Evolutionary conservation across 2,329 filamentous ascomycete genomes (phyloP), one percentile per base, ranked within the genome.

Genomic region (Alternaria sp.): DNA sequence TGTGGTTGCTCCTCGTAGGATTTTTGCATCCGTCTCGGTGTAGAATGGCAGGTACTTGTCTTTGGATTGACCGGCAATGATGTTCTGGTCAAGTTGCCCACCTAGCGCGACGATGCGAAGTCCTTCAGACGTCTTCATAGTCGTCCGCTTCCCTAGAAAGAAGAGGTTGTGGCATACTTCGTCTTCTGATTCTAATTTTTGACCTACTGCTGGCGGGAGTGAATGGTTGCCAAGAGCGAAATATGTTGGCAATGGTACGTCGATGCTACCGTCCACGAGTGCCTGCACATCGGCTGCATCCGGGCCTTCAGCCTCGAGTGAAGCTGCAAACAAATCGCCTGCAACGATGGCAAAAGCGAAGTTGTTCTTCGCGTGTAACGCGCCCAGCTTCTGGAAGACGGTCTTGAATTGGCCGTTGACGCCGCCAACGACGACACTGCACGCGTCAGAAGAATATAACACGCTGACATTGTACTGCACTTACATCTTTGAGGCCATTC

Each of bases 141-240:
- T 89, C 63, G 92, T 92, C 71, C 93, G 90, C 79, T 95, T 96
- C 18, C 75, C 94, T 1, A 99, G 86, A 72, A 91, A 97, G 79
- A 92, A 92, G 11, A 99, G 86, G 75, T 99, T 98, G n/a, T 90
- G 86, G 76, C 93, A 97, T 18, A 99, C 85, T 71, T 90, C 88
- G 64, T 85, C 83, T 64, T 91, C 87, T 34, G 86, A 85, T 73
- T 92, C 86, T 54, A 98, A 85, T 75, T 89, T 93, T 72, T 91
- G 87, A 20, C 91, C 83, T 22, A 97, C 86, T 30, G 83, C 81
- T 3, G 84, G 79, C 0, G 95, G 95, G 6, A 99, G 83, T n/a
- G 89, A 81, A 48, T 85, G 85, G 38, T 84, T 89, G 68, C 92
- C 93, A 62, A 97, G 84, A 3, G 92, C 92, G 77, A 98, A 99